Conservation (phyloP, 495 filamentous ascomycete species). For the Podospora pseudocomata region DNA sequence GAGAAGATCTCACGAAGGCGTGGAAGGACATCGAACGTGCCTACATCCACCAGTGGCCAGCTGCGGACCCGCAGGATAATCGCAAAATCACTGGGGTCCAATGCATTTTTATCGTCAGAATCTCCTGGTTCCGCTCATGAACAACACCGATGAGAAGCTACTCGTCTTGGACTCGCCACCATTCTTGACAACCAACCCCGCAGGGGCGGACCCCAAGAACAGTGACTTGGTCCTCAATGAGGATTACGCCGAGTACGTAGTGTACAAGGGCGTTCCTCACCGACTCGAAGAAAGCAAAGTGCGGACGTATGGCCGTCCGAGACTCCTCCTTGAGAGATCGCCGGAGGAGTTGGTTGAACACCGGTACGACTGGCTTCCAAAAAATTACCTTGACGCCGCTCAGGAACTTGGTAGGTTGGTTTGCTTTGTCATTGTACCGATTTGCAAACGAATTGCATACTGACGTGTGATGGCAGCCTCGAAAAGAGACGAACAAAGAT, state of each 20-base stretch:
- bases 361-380: slow-evolving; percentile 36
- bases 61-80: neutral
- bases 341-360: slow-evolving; percentile 38
- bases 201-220: neutral
- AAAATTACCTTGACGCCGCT: slow-evolving; percentile 26
- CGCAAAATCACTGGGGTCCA: slow-evolving; percentile 31
- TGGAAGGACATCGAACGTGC: slow-evolving; percentile 31
- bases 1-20: slow-evolving; percentile 31
- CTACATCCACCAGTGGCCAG: slow-evolving; percentile 30
- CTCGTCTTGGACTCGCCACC: slow-evolving; percentile 10
- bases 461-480: neutral
- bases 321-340: slow-evolving; percentile 27
- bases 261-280: neutral
- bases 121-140: slow-evolving; percentile 19
- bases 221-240: slow-evolving; percentile 2
- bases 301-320: slow-evolving; percentile 17
- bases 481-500: neutral
- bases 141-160: neutral
- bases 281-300: slow-evolving; percentile 6
- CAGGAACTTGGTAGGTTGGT: slow-evolving; percentile 35
- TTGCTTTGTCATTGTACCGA: neutral
- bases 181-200: neutral
- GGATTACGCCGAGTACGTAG: neutral
- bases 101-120: slow-evolving; percentile 42
- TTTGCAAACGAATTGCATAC: neutral